phyloP scores from a whole-genome alignment of 768 basidiomycete genomes.

The Baorangia bicolor region DNA sequence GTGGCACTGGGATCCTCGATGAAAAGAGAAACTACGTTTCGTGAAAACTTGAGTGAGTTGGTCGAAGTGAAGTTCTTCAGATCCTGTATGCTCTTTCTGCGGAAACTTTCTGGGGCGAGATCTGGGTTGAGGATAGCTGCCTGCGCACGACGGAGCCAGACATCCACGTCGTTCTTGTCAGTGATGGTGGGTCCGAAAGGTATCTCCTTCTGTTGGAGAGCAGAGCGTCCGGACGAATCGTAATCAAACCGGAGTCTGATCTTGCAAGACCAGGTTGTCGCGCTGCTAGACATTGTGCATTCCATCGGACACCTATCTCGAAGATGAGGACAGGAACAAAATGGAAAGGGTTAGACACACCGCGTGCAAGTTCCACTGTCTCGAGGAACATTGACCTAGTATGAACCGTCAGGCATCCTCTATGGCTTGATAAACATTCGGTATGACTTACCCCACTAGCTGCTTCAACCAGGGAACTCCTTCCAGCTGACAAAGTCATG shows the following conservation, averaged over 20 bases:
- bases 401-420: not conserved
- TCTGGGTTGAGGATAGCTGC: conserved; percentile 41
- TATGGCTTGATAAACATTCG: not conserved
- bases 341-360: conserved; percentile 25
- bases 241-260: conserved; percentile 42
- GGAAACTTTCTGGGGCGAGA: conserved; percentile 16
- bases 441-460: conserved; percentile 47
- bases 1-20: conserved; percentile 45
- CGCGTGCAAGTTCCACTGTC: conserved; percentile 62
- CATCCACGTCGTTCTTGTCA: conserved; percentile 36
- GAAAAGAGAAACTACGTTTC: conserved; percentile 48
- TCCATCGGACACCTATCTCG: conserved; percentile 50
- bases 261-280: conserved; percentile 42
- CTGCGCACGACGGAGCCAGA: conserved; percentile 46
- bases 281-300: conserved; percentile 44
- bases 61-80: conserved; percentile 25
- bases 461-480: conserved; percentile 59
- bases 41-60: conserved; percentile 41
- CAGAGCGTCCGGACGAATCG: conserved; percentile 27
- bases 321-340: not conserved
- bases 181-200: conserved; percentile 34
- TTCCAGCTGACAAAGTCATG: conserved; percentile 42
- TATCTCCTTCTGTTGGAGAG: conserved; percentile 9
- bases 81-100: conserved; percentile 23
- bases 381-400: conserved; percentile 57